phyloP scores from a whole-genome alignment of 768 basidiomycete genomes.

The Atractiella rhizophila region DNA sequence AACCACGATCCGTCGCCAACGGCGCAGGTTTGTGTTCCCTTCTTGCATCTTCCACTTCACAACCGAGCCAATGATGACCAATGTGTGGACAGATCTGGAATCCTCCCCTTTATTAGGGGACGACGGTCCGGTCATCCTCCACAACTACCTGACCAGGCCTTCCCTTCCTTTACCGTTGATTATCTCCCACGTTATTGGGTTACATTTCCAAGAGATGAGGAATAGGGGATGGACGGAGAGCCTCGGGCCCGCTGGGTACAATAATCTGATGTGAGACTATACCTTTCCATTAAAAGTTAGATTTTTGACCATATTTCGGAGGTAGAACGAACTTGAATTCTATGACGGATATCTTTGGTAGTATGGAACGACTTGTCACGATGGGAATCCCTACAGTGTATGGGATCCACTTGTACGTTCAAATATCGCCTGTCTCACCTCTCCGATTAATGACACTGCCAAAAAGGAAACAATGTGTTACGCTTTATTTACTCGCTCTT shows the following conservation, averaged over 20 bases:
- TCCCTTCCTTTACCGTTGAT: constrained; percentile 62
- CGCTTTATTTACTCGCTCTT: constrained; percentile 65
- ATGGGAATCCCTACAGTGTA: constrained; percentile 2
- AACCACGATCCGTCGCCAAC: too few species aligned
- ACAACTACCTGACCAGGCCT: constrained; percentile 19
- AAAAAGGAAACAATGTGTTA: constrained; percentile 54
- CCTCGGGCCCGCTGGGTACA: constrained; percentile 54
- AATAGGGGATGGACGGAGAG: constrained; percentile 65
- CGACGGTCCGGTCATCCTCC: not conserved
- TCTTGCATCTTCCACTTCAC: not conserved
- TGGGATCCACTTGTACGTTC: too few species aligned
- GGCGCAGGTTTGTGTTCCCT: not conserved
- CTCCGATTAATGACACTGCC: too few species aligned
- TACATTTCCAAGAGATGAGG: too few species aligned
- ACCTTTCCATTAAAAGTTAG: too few species aligned
- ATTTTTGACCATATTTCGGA: too few species aligned
- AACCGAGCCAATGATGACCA: too few species aligned
- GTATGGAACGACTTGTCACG: not conserved
- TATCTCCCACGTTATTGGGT: constrained; percentile 24
- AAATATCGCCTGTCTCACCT: too few species aligned
- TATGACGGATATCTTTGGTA: constrained; percentile 7
- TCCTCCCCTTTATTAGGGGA: not conserved
- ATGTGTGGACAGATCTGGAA: not conserved
- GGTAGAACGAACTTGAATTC: not conserved
- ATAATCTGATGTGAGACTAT: not conserved